A percentile compares a stretch with the other conserved stretches of the same genome.
Evolutionary conservation across 78 protist genomes (phyloP).

Genomic region (Planoprotostelium fungivorum): DNA sequence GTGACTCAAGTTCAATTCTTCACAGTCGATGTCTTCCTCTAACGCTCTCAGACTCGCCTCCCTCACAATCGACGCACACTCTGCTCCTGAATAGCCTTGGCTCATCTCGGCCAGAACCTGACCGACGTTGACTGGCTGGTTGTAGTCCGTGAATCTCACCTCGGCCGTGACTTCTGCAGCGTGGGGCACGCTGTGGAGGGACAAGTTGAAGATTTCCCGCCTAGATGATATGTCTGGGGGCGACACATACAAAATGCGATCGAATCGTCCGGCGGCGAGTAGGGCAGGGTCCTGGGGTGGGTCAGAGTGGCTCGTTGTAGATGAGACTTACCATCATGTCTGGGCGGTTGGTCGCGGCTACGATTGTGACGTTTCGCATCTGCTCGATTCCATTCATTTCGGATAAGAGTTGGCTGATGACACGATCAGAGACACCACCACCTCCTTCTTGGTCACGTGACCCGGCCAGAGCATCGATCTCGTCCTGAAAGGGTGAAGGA

Average conservation of each 20-base stretch:
- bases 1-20: conserved; percentile 16
- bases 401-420: conserved; percentile 82
- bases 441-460: conserved; percentile 66
- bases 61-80: conserved; percentile 84
- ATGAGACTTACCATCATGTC: conserved; percentile 70
- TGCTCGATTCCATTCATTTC: conserved; percentile 94
- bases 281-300: conserved; percentile 87
- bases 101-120: neutral
- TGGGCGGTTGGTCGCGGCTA: conserved; percentile 96
- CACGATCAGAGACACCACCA: conserved; percentile 77
- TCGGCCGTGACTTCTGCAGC: conserved; percentile 31
- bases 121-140: neutral
- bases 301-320: too few species aligned
- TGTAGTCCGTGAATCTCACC: neutral
- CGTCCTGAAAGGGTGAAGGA: conserved; percentile 45
- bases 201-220: conserved; percentile 49
- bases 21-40: conserved; percentile 36
- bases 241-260: conserved; percentile 75
- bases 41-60: conserved; percentile 85
- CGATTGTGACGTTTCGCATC: conserved; percentile 65
- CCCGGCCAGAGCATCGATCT: conserved; percentile 86
- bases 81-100: conserved; percentile 92
- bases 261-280: conserved; percentile 91
- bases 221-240: conserved; percentile 74
- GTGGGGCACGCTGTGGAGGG: conserved; percentile 49